phyloP scores from a whole-genome alignment of 2,329 filamentous ascomycete species.

The Cladosporium phlei region DNA sequence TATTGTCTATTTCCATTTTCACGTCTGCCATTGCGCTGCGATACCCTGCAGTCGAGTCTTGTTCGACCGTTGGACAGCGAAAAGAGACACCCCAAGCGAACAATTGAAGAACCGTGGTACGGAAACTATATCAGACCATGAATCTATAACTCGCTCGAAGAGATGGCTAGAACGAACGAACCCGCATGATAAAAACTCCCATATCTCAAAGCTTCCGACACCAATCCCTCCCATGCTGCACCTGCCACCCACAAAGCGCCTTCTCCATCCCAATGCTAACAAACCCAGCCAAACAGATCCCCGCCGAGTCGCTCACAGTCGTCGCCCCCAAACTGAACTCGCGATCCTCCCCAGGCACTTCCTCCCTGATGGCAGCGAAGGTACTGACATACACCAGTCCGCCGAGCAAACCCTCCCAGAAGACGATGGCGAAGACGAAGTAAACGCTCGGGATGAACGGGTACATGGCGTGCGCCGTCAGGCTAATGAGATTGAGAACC shows the following conservation, averaged over 20 bases:
- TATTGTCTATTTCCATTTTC: no score
- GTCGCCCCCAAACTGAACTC: slow-evolving; percentile 90
- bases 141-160: no score
- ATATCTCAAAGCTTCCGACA: slow-evolving; percentile 33
- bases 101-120: no score
- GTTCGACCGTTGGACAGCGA: no score
- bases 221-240: slow-evolving; percentile 66
- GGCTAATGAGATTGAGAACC: slow-evolving; percentile 66
- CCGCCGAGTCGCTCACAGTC: slow-evolving; percentile 84
- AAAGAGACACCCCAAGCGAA: no score
- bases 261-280: slow-evolving; percentile 79
- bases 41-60: no score
- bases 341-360: slow-evolving; percentile 68
- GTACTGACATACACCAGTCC: slow-evolving; percentile 94
- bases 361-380: slow-evolving; percentile 88
- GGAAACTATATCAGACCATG: no score
- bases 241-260: slow-evolving; percentile 77
- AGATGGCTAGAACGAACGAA: no score
- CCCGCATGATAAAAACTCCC: no score
- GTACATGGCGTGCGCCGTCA: slow-evolving; percentile 67
- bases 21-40: no score
- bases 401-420: slow-evolving; percentile 91
- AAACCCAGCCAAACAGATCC: slow-evolving; percentile 84
- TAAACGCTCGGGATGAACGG: slow-evolving; percentile 82
- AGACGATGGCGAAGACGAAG: slow-evolving; percentile 75